Evolutionary conservation across 2,329 filamentous ascomycete genomes (phyloP).

Genomic region (Fusarium anguioides): DNA sequence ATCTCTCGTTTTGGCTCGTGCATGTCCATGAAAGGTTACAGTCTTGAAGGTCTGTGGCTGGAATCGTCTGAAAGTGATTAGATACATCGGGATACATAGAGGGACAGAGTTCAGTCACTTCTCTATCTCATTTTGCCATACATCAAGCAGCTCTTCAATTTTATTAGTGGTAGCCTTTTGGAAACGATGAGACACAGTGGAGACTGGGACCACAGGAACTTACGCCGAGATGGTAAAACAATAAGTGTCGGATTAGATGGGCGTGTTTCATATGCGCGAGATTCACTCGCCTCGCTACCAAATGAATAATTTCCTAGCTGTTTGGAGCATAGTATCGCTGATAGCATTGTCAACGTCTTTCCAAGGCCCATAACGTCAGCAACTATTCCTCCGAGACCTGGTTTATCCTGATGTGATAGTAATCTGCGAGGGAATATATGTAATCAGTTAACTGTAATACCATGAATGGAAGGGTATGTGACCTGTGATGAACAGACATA

Average conservation of each 20-base stretch:
- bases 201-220: no score
- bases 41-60: accelerated
- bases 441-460: accelerated
- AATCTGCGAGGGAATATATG: not conserved
- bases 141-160: conserved; percentile 5
- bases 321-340: not conserved
- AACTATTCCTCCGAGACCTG: not conserved
- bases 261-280: accelerated
- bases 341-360: not conserved
- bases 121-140: not conserved
- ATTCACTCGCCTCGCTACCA: accelerated
- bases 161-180: no score
- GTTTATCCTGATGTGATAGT: accelerated
- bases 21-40: not conserved
- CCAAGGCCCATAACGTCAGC: conserved; percentile 10
- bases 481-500: not conserved
- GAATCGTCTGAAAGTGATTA: not conserved
- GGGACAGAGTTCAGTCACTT: not conserved
- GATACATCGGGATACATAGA: accelerated
- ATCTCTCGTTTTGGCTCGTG: accelerated
- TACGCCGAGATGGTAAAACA: conserved; percentile 7
- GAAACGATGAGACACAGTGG: no score
- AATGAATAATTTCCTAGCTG: accelerated
- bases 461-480: accelerated
- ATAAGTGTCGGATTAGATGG: accelerated